Evolutionary conservation across 2,329 filamentous ascomycete genomes (phyloP).

Genomic region (Cordyceps farinosa): DNA sequence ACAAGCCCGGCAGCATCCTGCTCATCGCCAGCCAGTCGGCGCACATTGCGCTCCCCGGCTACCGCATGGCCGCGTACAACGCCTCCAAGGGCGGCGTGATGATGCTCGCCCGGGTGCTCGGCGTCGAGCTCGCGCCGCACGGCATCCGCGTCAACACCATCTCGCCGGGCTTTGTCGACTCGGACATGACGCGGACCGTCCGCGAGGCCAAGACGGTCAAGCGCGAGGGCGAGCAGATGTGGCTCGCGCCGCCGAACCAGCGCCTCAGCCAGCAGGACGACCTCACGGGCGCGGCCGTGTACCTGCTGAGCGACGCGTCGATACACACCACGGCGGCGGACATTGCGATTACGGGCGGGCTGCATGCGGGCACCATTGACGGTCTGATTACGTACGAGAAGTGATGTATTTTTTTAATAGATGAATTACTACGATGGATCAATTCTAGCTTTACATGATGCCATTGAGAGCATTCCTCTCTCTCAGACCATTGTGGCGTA

Average conservation of each 20-base stretch:
- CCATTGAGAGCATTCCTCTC: no score
- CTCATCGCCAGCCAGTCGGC: constrained; percentile 37
- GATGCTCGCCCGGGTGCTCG: constrained; percentile 38
- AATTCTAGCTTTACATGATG: neutral
- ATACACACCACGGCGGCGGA: constrained; percentile 42
- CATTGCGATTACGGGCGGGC: constrained; percentile 42
- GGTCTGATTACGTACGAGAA: constrained; percentile 34
- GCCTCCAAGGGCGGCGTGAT: constrained; percentile 41
- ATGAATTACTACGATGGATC: neutral
- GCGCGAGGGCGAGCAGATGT: constrained; percentile 35
- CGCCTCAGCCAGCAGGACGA: constrained; percentile 40
- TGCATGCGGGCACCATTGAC: constrained; percentile 38
- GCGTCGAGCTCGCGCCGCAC: constrained; percentile 35
- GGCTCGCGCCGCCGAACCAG: constrained; percentile 36
- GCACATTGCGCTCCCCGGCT: constrained; percentile 34
- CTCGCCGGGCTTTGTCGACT: constrained; percentile 37
- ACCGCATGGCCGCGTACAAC: constrained; percentile 41
- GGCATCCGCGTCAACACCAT: constrained; percentile 38
- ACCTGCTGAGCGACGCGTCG: constrained; percentile 42
- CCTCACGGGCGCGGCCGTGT: constrained; percentile 39
- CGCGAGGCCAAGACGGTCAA: constrained; percentile 29
- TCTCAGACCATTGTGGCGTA: no score
- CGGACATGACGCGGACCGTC: constrained; percentile 33
- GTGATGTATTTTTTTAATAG: neutral
- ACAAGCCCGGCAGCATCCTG: constrained; percentile 37